Evolutionary conservation across 2,329 filamentous ascomycete genomes (phyloP).

Genomic region (Colletotrichum lini): DNA sequence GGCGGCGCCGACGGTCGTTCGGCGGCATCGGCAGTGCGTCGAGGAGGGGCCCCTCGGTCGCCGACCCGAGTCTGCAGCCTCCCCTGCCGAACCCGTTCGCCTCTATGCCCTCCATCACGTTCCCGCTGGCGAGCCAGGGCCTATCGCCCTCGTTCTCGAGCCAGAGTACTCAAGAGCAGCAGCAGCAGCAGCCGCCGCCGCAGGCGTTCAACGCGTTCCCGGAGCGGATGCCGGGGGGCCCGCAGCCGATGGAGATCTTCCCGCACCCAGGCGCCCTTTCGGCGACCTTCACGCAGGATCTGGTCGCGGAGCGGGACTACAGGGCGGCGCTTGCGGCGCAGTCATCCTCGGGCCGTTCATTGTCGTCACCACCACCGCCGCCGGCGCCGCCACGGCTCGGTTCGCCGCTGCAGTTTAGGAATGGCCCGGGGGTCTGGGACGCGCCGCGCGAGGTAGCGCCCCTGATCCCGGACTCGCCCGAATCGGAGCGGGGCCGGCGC

Average conservation of each 20-base stretch:
- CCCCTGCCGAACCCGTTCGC: background rate
- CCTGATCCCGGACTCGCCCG: background rate
- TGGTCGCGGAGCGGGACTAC: background rate
- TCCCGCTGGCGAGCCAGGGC: background rate
- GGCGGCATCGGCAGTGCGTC: background rate
- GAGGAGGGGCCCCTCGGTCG: background rate
- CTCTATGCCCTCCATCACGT: background rate
- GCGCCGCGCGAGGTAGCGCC: background rate
- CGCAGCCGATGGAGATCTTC: slow-evolving; percentile 1
- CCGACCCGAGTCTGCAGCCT: background rate
- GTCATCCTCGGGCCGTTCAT: background rate
- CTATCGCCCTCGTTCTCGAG: background rate
- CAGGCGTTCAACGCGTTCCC: background rate
- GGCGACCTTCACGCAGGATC: background rate
- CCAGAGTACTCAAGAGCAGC: no score
- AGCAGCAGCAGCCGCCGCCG: background rate
- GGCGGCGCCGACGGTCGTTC: no score
- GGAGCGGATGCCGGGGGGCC: background rate
- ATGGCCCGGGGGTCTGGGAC: background rate
- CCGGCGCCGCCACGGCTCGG: background rate
- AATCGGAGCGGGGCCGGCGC: background rate
- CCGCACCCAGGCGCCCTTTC: background rate
- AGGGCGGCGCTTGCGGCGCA: background rate
- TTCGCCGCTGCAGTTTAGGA: background rate
- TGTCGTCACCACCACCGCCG: no score